Percentiles rank a stretch among this genome's conserved stretches.
Evolutionary conservation across 1,284 basidiomycete species (phyloP).

Genomic region (Microbotryomycetes sp.): DNA sequence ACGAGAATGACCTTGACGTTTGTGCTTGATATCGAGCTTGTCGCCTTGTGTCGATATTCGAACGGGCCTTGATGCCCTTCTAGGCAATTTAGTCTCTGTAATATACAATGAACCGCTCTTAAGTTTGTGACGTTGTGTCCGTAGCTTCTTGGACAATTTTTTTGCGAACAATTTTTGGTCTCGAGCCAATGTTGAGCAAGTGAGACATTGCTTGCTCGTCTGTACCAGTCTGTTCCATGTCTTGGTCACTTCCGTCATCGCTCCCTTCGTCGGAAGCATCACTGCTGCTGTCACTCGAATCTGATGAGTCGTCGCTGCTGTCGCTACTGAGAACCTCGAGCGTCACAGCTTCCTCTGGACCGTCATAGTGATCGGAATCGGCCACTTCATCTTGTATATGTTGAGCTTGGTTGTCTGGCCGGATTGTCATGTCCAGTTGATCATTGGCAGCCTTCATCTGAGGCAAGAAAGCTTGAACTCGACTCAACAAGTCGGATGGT

Average conservation of each 20-base stretch:
- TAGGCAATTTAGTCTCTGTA: too few relatives aligned
- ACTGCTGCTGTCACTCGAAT: background rate
- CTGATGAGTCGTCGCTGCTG: background rate
- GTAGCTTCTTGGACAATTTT: conserved; percentile 1
- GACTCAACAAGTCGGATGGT: conserved; percentile 25
- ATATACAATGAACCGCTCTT: too few relatives aligned
- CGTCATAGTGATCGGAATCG: background rate
- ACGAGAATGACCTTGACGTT: too few relatives aligned
- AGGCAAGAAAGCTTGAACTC: conserved; percentile 29
- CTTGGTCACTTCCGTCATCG: background rate
- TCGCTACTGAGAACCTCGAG: conserved; percentile 20
- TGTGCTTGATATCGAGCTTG: too few relatives aligned
- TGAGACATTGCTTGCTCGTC: background rate
- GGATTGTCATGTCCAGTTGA: conserved; percentile 12
- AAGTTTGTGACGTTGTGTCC: background rate
- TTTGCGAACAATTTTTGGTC: conserved; percentile 1
- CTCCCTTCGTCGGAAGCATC: background rate
- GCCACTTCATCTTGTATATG: background rate
- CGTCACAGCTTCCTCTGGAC: conserved; percentile 11
- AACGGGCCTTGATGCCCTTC: too few relatives aligned
- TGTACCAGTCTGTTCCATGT: background rate
- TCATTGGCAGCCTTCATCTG: conserved; percentile 28
- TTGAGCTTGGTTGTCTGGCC: too few relatives aligned
- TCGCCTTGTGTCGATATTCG: too few relatives aligned
- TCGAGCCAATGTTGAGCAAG: conserved; percentile 17